Base-by-base conservation (phyloP, 768 basidiomycete species). In the Lactifluus hygrophoroides region DNA sequence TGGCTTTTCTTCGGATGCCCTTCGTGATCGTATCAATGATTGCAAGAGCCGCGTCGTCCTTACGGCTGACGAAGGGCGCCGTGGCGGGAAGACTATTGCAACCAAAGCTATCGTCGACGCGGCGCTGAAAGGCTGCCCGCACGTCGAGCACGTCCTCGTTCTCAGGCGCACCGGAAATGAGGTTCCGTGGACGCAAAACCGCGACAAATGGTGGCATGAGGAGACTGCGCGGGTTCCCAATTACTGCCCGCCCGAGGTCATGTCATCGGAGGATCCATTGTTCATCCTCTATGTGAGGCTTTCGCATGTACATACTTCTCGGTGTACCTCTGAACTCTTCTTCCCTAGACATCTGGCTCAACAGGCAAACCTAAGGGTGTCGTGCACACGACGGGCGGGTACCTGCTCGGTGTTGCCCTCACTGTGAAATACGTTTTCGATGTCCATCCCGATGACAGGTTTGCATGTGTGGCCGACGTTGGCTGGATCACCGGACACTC, bases 401-500 rank as follows among this genome's bases (percentile, higher is more conserved):
- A 98, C 75, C 83, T 95, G 57, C 88, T 98, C 53, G 84, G 94
- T 65, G 93, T 91, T 0, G 84, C 91, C 1, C 69, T 97, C 58
- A 94, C 95, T 25, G 84, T 96, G 71, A 96, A 97, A 75, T 97
- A 95, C 71, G 91, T 96, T 62, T 99, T 97, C 69, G 95, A 99
- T 70, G 83, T 97, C 21, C 95, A 99, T 72, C 85, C 88, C n/a
- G 93, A 90, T 59, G 95, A 97, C 75, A 85, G 80, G 65, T 97
- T 94, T 71, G 96, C 86, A 1, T 98, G 95, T 77, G 94, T 97
- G 94, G 95, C 95, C 57, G 95, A 99, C 69, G 80, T 99, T 52
- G 95, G 95, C 66, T 98, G 95, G 95, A 95, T 98, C 75, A 98
- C 95, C 3, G 94, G 94, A 17, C 93, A 96, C 74, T 90, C 89